A percentile compares a stretch with the other conserved stretches of the same genome.
Conservation (phyloP, 2,329 filamentous ascomycete genomes). For the Pseudopithomyces maydicus region DNA sequence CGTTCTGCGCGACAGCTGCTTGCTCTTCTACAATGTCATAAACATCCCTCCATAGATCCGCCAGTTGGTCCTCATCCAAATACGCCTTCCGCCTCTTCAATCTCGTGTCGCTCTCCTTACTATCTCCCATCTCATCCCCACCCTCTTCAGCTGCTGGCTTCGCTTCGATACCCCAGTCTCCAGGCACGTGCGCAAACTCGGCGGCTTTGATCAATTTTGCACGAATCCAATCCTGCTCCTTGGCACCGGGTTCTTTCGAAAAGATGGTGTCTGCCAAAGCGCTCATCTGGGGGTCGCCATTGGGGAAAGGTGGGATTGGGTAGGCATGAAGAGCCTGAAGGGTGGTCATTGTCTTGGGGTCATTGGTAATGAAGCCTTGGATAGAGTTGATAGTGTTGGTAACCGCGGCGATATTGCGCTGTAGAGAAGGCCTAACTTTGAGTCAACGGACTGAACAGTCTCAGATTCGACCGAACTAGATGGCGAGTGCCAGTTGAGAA, state of each 20-base stretch:
- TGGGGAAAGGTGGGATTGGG: constrained; percentile 8
- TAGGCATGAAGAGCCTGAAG: constrained; percentile 10
- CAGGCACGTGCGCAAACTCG: constrained; percentile 36
- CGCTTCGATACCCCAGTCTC: constrained; percentile 34
- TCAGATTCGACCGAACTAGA: background rate
- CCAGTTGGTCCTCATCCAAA: constrained; percentile 14
- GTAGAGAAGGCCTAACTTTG: constrained; percentile 14
- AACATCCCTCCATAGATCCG: constrained; percentile 6
- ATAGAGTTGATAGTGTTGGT: constrained; percentile 13
- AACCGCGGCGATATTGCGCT: constrained; percentile 12
- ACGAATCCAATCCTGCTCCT: constrained; percentile 37
- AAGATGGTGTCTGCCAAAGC: constrained; percentile 29
- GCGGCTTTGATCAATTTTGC: constrained; percentile 31
- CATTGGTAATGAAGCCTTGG: constrained; percentile 13
- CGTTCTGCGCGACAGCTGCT: background rate
- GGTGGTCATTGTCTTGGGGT: constrained; percentile 1
- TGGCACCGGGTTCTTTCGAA: constrained; percentile 30
- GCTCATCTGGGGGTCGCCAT: constrained; percentile 44
- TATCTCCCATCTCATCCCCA: constrained; percentile 13
- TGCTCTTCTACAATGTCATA: constrained; percentile 8
- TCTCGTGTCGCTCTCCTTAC: constrained; percentile 15
- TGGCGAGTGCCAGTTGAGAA: background rate
- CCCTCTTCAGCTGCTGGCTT: constrained; percentile 18
- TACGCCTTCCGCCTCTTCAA: constrained; percentile 17
- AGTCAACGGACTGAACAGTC: background rate